Evolutionary conservation across 768 basidiomycete species (phyloP).

Genomic region (Leucosporidium scottii): DNA sequence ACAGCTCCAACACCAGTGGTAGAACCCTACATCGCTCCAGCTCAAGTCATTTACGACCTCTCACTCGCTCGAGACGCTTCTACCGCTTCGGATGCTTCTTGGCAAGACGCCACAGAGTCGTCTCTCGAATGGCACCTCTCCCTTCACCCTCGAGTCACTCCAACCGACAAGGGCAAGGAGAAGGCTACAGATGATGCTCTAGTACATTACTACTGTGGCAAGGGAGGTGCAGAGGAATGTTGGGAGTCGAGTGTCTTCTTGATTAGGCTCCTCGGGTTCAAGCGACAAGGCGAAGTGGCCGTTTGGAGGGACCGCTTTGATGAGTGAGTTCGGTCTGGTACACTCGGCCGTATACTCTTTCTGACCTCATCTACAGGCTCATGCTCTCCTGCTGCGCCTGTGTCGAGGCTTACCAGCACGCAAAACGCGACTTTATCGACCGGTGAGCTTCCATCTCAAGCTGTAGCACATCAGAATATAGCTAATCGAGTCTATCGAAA

Average conservation of each 20-base stretch:
- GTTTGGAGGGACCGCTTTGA: slow-evolving; percentile 54
- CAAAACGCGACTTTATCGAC: slow-evolving; percentile 57
- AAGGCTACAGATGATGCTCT: not conserved
- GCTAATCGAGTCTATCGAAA: not conserved
- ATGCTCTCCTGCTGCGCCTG: slow-evolving; percentile 63
- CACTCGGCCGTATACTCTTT: not conserved
- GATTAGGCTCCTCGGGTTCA: slow-evolving; percentile 72
- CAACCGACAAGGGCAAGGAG: slow-evolving; percentile 1
- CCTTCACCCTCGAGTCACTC: not conserved
- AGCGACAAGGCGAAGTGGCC: slow-evolving; percentile 50
- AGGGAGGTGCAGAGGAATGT: slow-evolving; percentile 52
- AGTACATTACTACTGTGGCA: slow-evolving; percentile 73
- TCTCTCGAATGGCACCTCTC: slow-evolving; percentile 21
- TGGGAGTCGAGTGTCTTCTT: slow-evolving; percentile 68
- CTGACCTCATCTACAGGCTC: slow-evolving; percentile 48
- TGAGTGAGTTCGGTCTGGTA: slow-evolving; percentile 3
- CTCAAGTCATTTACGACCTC: not conserved
- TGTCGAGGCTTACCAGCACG: slow-evolving; percentile 58
- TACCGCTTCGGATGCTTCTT: slow-evolving; percentile 14
- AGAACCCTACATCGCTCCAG: not conserved
- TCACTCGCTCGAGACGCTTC: not conserved
- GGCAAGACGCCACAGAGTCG: slow-evolving; percentile 23
- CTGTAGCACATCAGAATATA: not conserved
- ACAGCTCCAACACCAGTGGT: no score
- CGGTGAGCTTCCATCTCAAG: slow-evolving; percentile 49